phyloP scores from a whole-genome alignment of 1,284 basidiomycete species.

The Takashimella koratensis region DNA sequence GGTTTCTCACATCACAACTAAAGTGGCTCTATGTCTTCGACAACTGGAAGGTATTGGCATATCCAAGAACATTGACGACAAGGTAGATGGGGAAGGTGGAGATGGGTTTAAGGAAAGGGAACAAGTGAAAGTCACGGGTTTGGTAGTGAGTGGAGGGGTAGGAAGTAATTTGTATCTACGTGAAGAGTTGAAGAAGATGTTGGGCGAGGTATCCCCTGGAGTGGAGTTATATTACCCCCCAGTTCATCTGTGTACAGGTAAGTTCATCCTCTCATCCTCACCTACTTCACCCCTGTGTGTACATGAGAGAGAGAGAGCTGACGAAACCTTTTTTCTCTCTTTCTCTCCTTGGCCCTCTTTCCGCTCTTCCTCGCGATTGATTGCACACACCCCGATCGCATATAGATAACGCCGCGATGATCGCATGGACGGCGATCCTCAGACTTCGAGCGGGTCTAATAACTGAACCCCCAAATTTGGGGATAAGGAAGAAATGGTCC shows the following conservation, averaged over 20 bases:
- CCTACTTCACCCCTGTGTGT: no score
- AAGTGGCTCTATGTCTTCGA: constrained; percentile 60
- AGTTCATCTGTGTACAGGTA: constrained; percentile 73
- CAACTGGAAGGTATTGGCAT: background rate
- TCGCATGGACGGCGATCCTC: constrained; percentile 81
- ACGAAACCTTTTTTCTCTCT: background rate
- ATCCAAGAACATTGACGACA: no score
- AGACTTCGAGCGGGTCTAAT: constrained; percentile 62
- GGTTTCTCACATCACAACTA: constrained; percentile 68
- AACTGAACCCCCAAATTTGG: constrained; percentile 53
- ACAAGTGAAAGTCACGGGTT: constrained; percentile 49
- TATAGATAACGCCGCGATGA: constrained; percentile 91
- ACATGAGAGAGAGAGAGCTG: background rate
- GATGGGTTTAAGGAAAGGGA: constrained; percentile 1
- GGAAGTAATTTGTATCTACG: constrained; percentile 75
- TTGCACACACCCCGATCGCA: no score
- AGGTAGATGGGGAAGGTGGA: background rate
- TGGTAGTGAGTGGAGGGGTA: constrained; percentile 87
- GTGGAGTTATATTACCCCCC: constrained; percentile 60
- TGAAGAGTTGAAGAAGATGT: constrained; percentile 23
- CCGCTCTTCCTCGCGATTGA: background rate
- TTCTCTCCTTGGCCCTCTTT: no score
- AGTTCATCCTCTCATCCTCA: no score
- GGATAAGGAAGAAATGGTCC: constrained; percentile 46
- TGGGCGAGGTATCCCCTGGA: constrained; percentile 4